phyloP scores from a whole-genome alignment of 2,329 filamentous ascomycete species.

The Xylaria sp. region DNA sequence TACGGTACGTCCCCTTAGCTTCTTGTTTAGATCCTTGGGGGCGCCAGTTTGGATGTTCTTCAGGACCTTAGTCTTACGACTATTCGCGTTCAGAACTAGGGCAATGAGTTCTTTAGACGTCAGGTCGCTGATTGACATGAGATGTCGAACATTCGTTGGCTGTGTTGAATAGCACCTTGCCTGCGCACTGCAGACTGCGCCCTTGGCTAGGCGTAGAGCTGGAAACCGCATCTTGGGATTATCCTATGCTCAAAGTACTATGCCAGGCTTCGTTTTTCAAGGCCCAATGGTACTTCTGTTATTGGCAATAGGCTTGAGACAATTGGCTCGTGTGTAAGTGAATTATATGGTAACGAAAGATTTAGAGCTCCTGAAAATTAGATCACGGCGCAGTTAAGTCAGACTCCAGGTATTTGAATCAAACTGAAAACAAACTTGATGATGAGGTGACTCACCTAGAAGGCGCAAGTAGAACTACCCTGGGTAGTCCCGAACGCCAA shows the following conservation, averaged over 20 bases:
- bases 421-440: background rate
- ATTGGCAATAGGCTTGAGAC: background rate
- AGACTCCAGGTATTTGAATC: too few species aligned
- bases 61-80: constrained; percentile 75
- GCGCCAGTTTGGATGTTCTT: constrained; percentile 61
- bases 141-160: constrained; percentile 66
- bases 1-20: constrained; percentile 76
- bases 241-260: background rate
- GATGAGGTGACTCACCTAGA: background rate
- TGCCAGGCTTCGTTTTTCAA: background rate
- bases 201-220: constrained; percentile 22
- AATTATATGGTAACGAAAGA: background rate
- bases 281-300: background rate
- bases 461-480: background rate
- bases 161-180: constrained; percentile 47
- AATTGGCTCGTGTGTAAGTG: background rate
- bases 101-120: constrained; percentile 76
- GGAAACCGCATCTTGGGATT: constrained; percentile 31
- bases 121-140: constrained; percentile 90
- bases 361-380: background rate
- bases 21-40: constrained; percentile 60
- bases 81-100: constrained; percentile 79
- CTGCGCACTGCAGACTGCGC: constrained; percentile 35
- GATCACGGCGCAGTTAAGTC: background rate
- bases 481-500: background rate